These are phyloP conservation scores for Stevia rebaudiana DNA, from an alignment of 140 eudicot species.

Conservation along the genomic window DNA sequence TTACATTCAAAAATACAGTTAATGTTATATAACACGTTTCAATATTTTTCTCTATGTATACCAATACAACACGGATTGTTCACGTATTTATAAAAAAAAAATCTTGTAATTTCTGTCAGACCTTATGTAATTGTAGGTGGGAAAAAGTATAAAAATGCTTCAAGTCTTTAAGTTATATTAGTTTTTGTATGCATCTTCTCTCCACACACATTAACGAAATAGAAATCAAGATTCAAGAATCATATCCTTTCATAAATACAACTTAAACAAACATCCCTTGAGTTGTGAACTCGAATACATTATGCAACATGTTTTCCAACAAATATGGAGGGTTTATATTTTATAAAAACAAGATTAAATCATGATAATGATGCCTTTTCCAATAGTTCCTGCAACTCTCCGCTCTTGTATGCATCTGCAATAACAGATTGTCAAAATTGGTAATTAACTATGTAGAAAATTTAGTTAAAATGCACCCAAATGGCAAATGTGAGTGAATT, in stretches of 20 bases:
- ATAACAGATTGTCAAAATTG: slow-evolving; percentile 1
- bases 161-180: too few species aligned
- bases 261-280: background rate
- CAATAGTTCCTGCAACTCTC: slow-evolving; percentile 81
- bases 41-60: too few species aligned
- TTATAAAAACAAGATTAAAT: slow-evolving; percentile 21
- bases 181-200: slow-evolving; percentile 9
- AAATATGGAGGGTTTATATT: background rate
- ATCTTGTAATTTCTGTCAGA: too few species aligned
- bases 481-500: background rate
- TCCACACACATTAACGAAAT: background rate
- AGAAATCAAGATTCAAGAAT: slow-evolving; percentile 17
- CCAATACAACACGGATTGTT: too few species aligned
- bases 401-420: slow-evolving; percentile 86
- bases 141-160: too few species aligned
- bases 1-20: too few species aligned
- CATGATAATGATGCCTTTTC: slow-evolving; percentile 77
- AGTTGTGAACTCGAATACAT: slow-evolving; percentile 10
- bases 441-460: background rate
- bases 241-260: slow-evolving; percentile 9
- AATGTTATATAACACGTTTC: too few species aligned
- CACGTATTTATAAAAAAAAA: too few species aligned
- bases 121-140: too few species aligned
- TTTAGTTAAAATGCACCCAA: background rate
- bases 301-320: slow-evolving; percentile 17